Evolutionary conservation across 108 stramenopile genomes (phyloP), one percentile per base, ranked within the genome.

Genomic region (Cylindrotheca closterium): DNA sequence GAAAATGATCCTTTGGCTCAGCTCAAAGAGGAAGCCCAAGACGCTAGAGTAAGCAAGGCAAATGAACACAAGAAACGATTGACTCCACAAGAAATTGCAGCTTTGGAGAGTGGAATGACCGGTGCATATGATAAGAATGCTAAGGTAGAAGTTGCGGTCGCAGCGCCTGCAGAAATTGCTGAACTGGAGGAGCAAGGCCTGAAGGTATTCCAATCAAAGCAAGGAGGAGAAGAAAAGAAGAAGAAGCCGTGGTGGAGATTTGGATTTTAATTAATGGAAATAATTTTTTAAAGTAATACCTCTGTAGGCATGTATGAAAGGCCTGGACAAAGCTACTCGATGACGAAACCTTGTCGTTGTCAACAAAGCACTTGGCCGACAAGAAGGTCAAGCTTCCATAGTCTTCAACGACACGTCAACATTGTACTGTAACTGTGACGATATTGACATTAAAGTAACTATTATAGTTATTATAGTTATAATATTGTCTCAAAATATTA

Each of bases 211-310:
- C 50, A 58, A 18, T 18, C 28, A 19, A 58, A 58, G 22, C 30
- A 51, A 33, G 29, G 30, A 0, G 55, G 37, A 33, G 25, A 10
- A 3, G 49, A 30, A 3, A 42, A 58, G 24, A 67, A 67, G 32
- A 74, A 74, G 54, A 74, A 74, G 21, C 60, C 66, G 0, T 74
- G 73, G 67, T 55, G 65, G 64, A 61, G 73, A 62, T 74, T 74
- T 67, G 73, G 73, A 61, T 74, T 74, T 58, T 74, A 55, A 62
- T 29, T 22, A 17, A 51, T 23, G 7, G 5, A n/a, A 51, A 51
- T 7, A 51, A 51, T 5, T 23, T 19, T 17, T 17, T 17, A 17
- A 45, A 45, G 17, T 17, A 45, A 17, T n/a, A n/a, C n/a, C n/a
- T n/a, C n/a, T n/a, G n/a, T n/a, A n/a, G n/a, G n/a, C n/a, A n/a